A percentile compares a stretch with the other conserved stretches of the same genome.
These are phyloP conservation scores for Acephala macrosclerotiorum DNA, from an alignment of 2,329 filamentous ascomycete genomes.

Conservation along the genomic window DNA sequence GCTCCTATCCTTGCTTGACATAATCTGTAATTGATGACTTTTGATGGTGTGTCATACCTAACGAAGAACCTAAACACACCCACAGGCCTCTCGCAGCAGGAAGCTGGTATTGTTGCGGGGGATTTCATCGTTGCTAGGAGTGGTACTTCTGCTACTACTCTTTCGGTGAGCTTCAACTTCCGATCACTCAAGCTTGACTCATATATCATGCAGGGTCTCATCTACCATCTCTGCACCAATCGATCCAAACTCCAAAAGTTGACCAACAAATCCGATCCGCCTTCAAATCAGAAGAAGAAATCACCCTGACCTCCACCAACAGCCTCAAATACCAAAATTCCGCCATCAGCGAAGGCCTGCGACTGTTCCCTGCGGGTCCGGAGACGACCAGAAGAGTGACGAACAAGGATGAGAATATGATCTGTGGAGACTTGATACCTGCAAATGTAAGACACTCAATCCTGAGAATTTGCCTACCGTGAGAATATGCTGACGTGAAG, in stretches of 20 bases:
- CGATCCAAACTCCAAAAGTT: no score
- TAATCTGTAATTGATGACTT: neutral
- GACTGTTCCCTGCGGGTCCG: no score
- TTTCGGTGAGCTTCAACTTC: conserved; percentile 21
- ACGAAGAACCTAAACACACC: neutral
- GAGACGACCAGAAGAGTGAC: no score
- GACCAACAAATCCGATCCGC: no score
- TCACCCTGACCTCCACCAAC: no score
- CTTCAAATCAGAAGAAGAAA: no score
- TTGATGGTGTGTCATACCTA: conserved; percentile 8
- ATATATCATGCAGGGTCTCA: no score
- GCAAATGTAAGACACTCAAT: conserved; percentile 11
- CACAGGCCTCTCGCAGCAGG: conserved; percentile 27
- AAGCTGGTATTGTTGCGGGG: conserved; percentile 16
- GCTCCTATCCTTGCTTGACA: neutral
- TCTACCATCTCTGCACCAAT: no score
- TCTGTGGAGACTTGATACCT: neutral
- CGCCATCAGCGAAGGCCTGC: no score
- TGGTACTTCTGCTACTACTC: conserved; percentile 27
- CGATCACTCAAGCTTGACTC: no score
- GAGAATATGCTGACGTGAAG: neutral
- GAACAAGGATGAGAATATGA: no score
- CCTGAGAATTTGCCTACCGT: conserved; percentile 20
- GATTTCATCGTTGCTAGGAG: conserved; percentile 27
- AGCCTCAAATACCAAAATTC: no score